These are phyloP conservation scores for Pyrus hybrid DNA, from an alignment of 331 rosid genomes.

Conservation along the genomic window DNA sequence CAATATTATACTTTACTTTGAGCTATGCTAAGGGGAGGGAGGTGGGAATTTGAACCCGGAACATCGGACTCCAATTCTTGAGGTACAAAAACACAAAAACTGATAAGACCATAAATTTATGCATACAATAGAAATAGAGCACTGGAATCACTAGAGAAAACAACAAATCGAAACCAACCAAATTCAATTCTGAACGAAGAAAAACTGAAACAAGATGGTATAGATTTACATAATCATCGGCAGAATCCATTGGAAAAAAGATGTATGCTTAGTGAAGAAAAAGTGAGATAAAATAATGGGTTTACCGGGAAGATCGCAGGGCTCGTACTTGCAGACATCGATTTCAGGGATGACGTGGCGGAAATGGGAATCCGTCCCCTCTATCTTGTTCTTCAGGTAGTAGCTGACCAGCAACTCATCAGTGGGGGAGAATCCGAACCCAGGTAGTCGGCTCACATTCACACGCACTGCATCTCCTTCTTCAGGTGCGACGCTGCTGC, in stretches of 20 bases:
- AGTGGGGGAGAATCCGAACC: conserved; percentile 45
- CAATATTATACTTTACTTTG: no score
- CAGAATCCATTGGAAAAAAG: not conserved
- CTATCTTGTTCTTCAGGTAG: conserved; percentile 30
- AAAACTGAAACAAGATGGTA: not conserved
- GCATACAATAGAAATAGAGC: not conserved
- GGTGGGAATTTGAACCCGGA: no score
- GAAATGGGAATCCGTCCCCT: not conserved
- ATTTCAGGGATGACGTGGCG: conserved; percentile 18
- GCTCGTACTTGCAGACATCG: conserved; percentile 40
- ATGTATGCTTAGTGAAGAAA: not conserved
- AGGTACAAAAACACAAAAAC: not conserved
- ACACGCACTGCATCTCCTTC: not conserved
- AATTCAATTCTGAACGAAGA: not conserved
- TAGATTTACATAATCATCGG: not conserved
- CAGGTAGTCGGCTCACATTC: not conserved
- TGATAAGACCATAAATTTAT: not conserved
- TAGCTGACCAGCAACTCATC: conserved; percentile 37
- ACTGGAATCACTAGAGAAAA: not conserved
- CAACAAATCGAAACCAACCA: not conserved
- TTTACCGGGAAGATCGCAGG: conserved; percentile 37
- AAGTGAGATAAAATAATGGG: not conserved
- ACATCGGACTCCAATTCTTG: not conserved
- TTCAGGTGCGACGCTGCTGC: not conserved
- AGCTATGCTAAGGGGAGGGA: no score